Base-by-base conservation (phyloP, 306 rosid species). In the Prunus mongolica region DNA sequence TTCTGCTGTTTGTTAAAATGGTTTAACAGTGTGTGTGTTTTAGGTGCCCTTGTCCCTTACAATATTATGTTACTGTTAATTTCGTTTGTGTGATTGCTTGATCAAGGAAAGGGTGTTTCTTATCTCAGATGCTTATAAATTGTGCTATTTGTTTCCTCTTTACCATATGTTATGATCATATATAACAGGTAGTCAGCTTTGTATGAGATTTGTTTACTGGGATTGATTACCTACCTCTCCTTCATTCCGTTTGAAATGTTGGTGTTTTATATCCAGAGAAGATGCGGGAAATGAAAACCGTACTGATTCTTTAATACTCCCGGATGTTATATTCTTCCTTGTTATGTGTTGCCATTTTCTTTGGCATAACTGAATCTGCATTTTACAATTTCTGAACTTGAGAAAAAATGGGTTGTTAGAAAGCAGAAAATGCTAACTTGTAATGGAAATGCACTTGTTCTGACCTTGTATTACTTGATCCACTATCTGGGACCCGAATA, bases 41-140 rank as follows among this genome's bases (percentile, higher is more conserved):
- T 41, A 6, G 67, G 8, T 15, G 45, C 44, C 44, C 24, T 24
- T 30, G 24, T 16, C 67, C 34, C 41, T 0, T 0, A 44, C 24
- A 28, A 41, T 57, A 24, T 58, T 57, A 15, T 45, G 67, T 13
- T 74, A 28, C 34, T 64, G 50, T 46, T 69, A 80, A 71, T 69
- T 32, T 65, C 0, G 45, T 34, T 12, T 80, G 41, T 68, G 28
- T 55, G 74, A 19, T 44, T 58, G 14, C 41, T 57, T 62, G 44
- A 62, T 62, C 5, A 15, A 28, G 2, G 22, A 62, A 62, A 12
- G 8, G 67, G 16, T 16, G 18, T 62, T 62, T 27, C 11, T 13
- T 28, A 28, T 27, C 30, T 14, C 67, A 15, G 27, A 28, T 28
- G n/a, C 2, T 14, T 18, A 6, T 56, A 12, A 56, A 2, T n/a